A percentile compares a stretch with the other conserved stretches of the same genome.
Conservation (phyloP, 2,329 filamentous ascomycete species). For the Bipolaris cookei region DNA sequence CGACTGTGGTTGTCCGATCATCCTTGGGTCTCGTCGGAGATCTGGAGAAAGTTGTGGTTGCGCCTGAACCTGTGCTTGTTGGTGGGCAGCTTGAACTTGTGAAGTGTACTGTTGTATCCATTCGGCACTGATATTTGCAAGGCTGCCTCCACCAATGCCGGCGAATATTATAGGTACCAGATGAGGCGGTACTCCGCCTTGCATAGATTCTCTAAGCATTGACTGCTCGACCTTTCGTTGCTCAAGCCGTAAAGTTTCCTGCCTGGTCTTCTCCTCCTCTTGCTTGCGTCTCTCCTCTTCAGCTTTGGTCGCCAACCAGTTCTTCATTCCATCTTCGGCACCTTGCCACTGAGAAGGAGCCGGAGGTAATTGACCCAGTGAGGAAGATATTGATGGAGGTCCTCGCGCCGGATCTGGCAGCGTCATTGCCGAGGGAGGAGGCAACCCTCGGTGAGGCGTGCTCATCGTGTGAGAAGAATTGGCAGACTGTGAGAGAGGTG, state of each 20-base stretch:
- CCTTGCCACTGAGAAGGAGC: slow-evolving; percentile 58
- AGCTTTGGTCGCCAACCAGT: slow-evolving; percentile 58
- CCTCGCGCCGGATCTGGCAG: slow-evolving; percentile 56
- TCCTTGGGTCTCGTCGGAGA: slow-evolving; percentile 50
- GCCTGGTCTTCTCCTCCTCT: slow-evolving; percentile 61
- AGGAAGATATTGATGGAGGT: slow-evolving; percentile 43
- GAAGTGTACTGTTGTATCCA: slow-evolving; percentile 59
- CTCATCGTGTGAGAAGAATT: slow-evolving; percentile 55
- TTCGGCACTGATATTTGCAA: slow-evolving; percentile 57
- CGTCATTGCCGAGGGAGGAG: slow-evolving; percentile 61
- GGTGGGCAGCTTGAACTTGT: slow-evolving; percentile 54
- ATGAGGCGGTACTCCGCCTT: slow-evolving; percentile 58
- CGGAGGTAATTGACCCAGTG: slow-evolving; percentile 52
- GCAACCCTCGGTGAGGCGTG: slow-evolving; percentile 60
- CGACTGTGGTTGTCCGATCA: slow-evolving; percentile 50
- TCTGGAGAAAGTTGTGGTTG: slow-evolving; percentile 52
- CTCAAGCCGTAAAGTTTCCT: slow-evolving; percentile 57
- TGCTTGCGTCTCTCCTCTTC: slow-evolving; percentile 62
- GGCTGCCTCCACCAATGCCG: slow-evolving; percentile 57
- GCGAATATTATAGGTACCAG: slow-evolving; percentile 62
- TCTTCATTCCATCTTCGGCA: slow-evolving; percentile 59
- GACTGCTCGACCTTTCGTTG: slow-evolving; percentile 60
- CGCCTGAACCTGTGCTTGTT: slow-evolving; percentile 51
- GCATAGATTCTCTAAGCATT: slow-evolving; percentile 60
- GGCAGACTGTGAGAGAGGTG: slow-evolving; percentile 51